Conservation (phyloP, 2,329 filamentous ascomycete species). For the Gliomastix tumulicola region DNA sequence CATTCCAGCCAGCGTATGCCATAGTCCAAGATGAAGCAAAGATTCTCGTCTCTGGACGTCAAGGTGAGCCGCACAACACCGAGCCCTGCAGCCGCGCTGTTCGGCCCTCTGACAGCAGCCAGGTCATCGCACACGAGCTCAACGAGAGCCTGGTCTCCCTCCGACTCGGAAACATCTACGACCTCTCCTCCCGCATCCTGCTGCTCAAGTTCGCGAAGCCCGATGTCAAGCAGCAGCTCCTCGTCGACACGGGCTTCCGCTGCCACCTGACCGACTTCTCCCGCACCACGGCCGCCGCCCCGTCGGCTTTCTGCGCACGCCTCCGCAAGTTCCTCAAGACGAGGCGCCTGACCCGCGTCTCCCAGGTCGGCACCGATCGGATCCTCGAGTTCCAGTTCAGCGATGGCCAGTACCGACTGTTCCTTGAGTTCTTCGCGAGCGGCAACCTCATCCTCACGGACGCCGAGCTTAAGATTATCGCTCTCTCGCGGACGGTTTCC, state of each 20-base stretch:
- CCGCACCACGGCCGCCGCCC: slow-evolving; percentile 75
- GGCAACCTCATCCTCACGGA: slow-evolving; percentile 95
- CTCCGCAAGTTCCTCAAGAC: slow-evolving; percentile 87
- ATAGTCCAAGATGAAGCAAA: slow-evolving; percentile 59
- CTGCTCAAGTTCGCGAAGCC: slow-evolving; percentile 93
- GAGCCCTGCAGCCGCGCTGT: background rate
- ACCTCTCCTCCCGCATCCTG: slow-evolving; percentile 91
- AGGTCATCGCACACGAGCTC: slow-evolving; percentile 95
- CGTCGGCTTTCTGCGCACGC: slow-evolving; percentile 77
- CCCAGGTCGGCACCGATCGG: slow-evolving; percentile 86
- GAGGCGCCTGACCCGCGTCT: slow-evolving; percentile 70
- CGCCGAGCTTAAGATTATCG: slow-evolving; percentile 71
- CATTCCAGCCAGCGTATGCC: too few relatives aligned
- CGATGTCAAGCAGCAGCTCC: slow-evolving; percentile 77
- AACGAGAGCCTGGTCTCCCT: slow-evolving; percentile 67
- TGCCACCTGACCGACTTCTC: slow-evolving; percentile 90
- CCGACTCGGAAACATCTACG: slow-evolving; percentile 89
- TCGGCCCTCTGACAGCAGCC: slow-evolving; percentile 3
- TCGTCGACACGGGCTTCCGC: slow-evolving; percentile 93
- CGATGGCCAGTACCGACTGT: slow-evolving; percentile 81
- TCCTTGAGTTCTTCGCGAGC: slow-evolving; percentile 92
- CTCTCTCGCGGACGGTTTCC: slow-evolving; percentile 71
- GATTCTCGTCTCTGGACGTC: slow-evolving; percentile 74
- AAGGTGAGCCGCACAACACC: slow-evolving; percentile 38
- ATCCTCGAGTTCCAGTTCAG: slow-evolving; percentile 91